These are phyloP conservation scores for Eutypella sp. DNA, from an alignment of 2,329 filamentous ascomycete genomes.

Conservation along the genomic window DNA sequence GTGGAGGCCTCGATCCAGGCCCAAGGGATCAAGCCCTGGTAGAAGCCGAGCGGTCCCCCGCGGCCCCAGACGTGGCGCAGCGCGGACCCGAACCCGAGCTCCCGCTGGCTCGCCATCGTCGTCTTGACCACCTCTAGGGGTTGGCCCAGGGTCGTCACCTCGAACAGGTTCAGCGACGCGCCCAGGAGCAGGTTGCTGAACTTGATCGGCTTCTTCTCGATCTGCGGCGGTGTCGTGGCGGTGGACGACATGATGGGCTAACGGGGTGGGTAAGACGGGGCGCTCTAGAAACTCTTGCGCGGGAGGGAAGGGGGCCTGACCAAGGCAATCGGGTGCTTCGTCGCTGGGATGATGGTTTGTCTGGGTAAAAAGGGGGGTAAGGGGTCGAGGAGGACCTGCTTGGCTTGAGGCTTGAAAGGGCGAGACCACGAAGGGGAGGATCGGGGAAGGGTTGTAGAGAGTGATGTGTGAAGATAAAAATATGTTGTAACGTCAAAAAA, in stretches of 20 bases:
- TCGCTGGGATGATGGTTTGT: conserved; percentile 46
- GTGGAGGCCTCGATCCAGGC: conserved; percentile 99
- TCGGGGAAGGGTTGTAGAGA: not conserved
- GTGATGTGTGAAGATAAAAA: no score
- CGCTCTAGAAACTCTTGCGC: no score
- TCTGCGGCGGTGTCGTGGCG: conserved; percentile 41
- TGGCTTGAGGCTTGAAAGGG: conserved; percentile 6
- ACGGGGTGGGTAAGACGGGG: no score
- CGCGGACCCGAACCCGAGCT: conserved; percentile 82
- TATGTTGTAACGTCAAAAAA: no score
- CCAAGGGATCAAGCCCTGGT: conserved; percentile 99
- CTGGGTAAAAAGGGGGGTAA: not conserved
- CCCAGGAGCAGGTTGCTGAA: conserved; percentile 97
- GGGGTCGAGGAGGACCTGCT: conserved; percentile 12
- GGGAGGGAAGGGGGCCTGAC: conserved; percentile 83
- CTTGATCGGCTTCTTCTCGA: conserved; percentile 99
- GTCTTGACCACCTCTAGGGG: conserved; percentile 90
- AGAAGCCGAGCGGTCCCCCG: conserved; percentile 92
- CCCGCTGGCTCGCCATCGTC: conserved; percentile 76
- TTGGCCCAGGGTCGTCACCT: conserved; percentile 53
- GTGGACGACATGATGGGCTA: conserved; percentile 47
- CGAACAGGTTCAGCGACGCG: conserved; percentile 92
- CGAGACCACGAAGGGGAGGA: not conserved
- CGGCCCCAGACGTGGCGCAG: conserved; percentile 87
- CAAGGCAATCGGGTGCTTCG: conserved; percentile 93